These are phyloP conservation scores for Candida ficus DNA, from an alignment of 805 yeast genomes.

Conservation along the genomic window DNA sequence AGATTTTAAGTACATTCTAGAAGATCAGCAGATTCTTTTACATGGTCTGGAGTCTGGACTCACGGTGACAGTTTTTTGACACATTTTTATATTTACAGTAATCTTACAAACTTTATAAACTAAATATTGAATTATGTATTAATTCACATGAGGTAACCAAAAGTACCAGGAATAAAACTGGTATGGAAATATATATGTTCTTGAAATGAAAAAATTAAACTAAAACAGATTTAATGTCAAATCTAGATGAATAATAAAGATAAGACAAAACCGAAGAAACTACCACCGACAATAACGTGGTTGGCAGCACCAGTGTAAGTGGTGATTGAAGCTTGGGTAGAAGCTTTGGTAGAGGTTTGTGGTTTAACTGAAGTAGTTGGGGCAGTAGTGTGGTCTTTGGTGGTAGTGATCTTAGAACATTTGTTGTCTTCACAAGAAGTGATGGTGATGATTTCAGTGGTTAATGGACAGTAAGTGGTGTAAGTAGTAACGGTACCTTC, in stretches of 20 bases:
- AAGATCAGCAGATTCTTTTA: no score
- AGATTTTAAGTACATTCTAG: no score
- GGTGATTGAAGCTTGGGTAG: background rate
- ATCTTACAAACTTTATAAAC: no score
- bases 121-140: no score
- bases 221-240: no score
- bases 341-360: background rate
- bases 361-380: no score
- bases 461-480: background rate
- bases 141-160: constrained; percentile 1
- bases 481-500: background rate
- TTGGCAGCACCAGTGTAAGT: background rate
- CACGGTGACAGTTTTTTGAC: no score
- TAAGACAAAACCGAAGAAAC: constrained; percentile 6
- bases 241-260: background rate
- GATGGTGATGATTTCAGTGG: background rate
- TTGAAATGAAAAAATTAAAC: background rate
- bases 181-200: no score
- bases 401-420: background rate
- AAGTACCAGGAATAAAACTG: background rate
- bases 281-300: background rate
- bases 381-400: background rate
- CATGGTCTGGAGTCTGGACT: no score
- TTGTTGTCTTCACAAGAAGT: background rate
- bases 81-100: no score